Conservation (phyloP, 306 rosid genomes). For the Vigna unguiculata region DNA sequence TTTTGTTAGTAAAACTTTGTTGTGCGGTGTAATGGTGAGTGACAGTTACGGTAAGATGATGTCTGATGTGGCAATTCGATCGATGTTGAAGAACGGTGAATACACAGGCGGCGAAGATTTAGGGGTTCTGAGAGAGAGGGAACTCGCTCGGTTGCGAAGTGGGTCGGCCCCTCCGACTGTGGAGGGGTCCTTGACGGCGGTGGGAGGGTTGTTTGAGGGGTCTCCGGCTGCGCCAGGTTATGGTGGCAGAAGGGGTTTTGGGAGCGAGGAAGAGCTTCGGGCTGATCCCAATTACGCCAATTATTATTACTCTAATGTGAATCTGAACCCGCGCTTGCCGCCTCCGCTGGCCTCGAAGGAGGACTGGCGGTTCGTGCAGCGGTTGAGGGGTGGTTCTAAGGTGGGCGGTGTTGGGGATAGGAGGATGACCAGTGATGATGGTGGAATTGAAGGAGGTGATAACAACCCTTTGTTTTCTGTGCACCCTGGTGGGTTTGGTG, state of each 20-base stretch:
- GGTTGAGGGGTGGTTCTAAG: slow-evolving; percentile 70
- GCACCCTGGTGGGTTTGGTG: slow-evolving; percentile 78
- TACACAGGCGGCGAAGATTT: slow-evolving; percentile 62
- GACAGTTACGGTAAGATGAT: slow-evolving; percentile 71
- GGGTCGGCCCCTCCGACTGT: slow-evolving; percentile 98
- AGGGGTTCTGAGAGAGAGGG: slow-evolving; percentile 69
- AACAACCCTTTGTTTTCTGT: slow-evolving; percentile 64
- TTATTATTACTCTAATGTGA: slow-evolving; percentile 79
- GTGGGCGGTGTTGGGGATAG: slow-evolving; percentile 33
- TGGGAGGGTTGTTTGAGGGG: slow-evolving; percentile 64
- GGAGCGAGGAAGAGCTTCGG: slow-evolving; percentile 74
- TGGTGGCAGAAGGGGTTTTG: slow-evolving; percentile 42
- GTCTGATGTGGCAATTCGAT: slow-evolving; percentile 78
- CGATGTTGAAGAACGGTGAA: slow-evolving; percentile 62
- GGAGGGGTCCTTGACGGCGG: slow-evolving; percentile 77
- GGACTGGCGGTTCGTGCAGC: slow-evolving; percentile 83
- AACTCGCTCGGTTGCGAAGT: slow-evolving; percentile 72
- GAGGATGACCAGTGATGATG: slow-evolving; percentile 17
- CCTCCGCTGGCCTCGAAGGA: slow-evolving; percentile 90
- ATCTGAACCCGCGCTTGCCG: slow-evolving; percentile 86
- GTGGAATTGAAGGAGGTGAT: slow-evolving; percentile 63
- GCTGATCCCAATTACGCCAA: slow-evolving; percentile 84
- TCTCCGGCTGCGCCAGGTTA: slow-evolving; percentile 47
- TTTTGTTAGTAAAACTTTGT: not conserved
- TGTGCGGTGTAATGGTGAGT: slow-evolving; percentile 57